Evolutionary conservation across 2,329 filamentous ascomycete genomes (phyloP), one percentile per base, ranked within the genome.

Genomic region (Hirsutella thompsonii): DNA sequence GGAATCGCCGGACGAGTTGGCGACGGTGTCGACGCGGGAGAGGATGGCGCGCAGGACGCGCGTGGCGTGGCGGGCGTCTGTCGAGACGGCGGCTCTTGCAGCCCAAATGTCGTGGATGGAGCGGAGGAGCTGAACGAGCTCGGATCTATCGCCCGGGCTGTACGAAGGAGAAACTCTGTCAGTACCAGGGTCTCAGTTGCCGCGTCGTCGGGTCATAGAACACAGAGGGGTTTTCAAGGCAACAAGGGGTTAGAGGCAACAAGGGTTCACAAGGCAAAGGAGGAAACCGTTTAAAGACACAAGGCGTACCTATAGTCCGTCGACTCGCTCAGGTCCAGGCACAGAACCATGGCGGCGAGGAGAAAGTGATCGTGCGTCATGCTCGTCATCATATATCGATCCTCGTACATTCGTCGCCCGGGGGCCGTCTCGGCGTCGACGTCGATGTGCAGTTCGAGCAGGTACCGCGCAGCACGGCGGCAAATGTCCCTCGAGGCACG

Each of bases 271-370:
- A n/a, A n/a, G n/a, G n/a, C n/a, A n/a, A n/a, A n/a, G n/a, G n/a
- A n/a, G n/a, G n/a, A n/a, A n/a, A n/a, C n/a, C n/a, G n/a, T n/a
- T n/a, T n/a, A 29, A 29, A 18, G 8, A 20, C n/a, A 30, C 11
- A 14, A 18, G 18, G 20, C 21, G 36, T 55, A 66, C 66, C 51
- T 59, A 45, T 56, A 59, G 18, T 61, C 55, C 21, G 49, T 47
- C 16, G 60, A 61, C 45, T 67, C 64, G 20, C 57, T 60, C 11
- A 70, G 53, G 45, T 72, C 68, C 3, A 79, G 53, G 42, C 71
- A 79, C 5, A 79, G 49, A 33, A 79, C 68, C 70, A 77, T 79
- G 11, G 72, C 67, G 0, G 74, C 74, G 16, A 78, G 64, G 20
- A 79, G 55, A 44, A 76, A 79, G 47, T 78, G 71, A 28, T 76